Conservation (phyloP, 495 filamentous ascomycete genomes). For the Endocarpon pusillum region DNA sequence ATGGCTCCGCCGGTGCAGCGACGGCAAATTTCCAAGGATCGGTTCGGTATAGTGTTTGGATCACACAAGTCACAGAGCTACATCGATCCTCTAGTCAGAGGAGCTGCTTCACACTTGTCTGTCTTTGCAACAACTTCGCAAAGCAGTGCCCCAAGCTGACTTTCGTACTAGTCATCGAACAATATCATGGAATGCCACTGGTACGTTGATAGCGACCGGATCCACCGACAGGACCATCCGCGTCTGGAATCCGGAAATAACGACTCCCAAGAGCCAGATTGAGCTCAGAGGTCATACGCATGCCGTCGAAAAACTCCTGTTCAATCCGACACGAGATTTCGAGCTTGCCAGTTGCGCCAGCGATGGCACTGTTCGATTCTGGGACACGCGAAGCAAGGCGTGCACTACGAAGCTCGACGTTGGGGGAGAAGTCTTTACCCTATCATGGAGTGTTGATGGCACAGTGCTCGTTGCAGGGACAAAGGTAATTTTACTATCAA, state of each 20-base stretch:
- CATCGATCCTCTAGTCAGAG: conserved; percentile 27
- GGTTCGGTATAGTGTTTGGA: conserved; percentile 39
- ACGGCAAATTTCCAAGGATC: conserved; percentile 42
- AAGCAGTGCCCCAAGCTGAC: conserved; percentile 3
- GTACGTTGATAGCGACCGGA: conserved; percentile 74
- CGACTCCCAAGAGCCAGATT: conserved; percentile 62
- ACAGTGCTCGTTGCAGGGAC: conserved; percentile 65
- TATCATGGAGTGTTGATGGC: conserved; percentile 84
- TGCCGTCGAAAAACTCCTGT: conserved; percentile 70
- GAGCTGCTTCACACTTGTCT: neutral
- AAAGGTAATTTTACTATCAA: conserved; percentile 38
- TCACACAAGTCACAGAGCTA: conserved; percentile 44
- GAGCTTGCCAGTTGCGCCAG: conserved; percentile 72
- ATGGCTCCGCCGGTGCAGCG: conserved; percentile 40
- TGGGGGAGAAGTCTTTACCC: conserved; percentile 64
- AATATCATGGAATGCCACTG: conserved; percentile 79
- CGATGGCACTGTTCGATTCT: conserved; percentile 77
- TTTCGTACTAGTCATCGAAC: conserved; percentile 37
- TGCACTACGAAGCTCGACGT: conserved; percentile 66
- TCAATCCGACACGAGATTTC: conserved; percentile 75
- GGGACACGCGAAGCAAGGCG: conserved; percentile 76
- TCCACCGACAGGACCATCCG: conserved; percentile 65
- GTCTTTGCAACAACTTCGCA: neutral
- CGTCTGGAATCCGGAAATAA: conserved; percentile 84
- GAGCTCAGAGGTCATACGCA: conserved; percentile 69